Evolutionary conservation across 192 early-diverging fungal species (phyloP), one percentile per base, ranked within the genome.

Genomic region (Coemansia sp.): DNA sequence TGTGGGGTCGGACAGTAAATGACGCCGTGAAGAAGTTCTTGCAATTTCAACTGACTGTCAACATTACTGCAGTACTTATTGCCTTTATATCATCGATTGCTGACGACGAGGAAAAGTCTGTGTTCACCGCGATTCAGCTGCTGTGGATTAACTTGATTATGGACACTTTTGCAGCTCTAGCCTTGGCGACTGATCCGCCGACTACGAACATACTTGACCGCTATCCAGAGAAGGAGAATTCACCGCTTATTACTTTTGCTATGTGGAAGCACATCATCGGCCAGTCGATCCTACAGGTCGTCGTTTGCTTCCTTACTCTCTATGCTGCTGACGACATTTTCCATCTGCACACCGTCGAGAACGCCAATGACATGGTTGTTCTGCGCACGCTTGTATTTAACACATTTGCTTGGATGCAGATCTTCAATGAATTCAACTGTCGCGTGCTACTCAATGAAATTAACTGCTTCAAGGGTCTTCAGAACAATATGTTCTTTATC

Each of bases 81-180:
- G 90, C 92, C 0, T 89, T 94, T 70, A 82, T 94, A 20, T 90
- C 92, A 0, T 87, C 92, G 23, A 80, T 93, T 0, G 76, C 80
- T 4, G 87, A 87, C 51, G 61, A 61, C 19, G 69, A 84, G 7
- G 86, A 94, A 70, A 83, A 86, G 50, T 88, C 95, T 1, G 93
- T 93, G n/a, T 84, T 99, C 66, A 94, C 93, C 0, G 96, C 96
- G 20, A 91, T 98, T 0, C 98, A 99, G 77, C 72, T 99, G 52
- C 81, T 99, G 57, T 99, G 96, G 96, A 93, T 99, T 54, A 99
- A 99, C 78, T 82, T 99, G 67, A 98, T 99, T 51, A 99, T 99
- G 98, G 96, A 99, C 84, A 95, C 95, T 0, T 86, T 99, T 73
- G 98, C 98, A 2, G 95, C 98, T 17, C 87, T 99, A 22, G 98